These are phyloP conservation scores for Chenopodium suecicum DNA, from an alignment of 148 eudicot genomes.

Conservation along the genomic window DNA sequence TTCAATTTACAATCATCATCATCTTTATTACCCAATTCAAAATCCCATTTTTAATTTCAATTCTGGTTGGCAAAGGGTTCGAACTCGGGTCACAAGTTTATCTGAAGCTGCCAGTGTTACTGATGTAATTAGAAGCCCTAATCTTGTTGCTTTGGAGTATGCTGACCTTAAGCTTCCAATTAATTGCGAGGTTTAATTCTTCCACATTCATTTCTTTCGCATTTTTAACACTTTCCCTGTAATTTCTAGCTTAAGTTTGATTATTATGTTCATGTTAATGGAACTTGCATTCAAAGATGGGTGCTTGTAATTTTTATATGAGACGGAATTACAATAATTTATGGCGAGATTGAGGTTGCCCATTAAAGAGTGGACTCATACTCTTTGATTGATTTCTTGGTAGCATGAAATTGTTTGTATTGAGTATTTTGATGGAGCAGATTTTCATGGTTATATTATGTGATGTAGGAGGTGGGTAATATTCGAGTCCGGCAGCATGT, in stretches of 20 bases:
- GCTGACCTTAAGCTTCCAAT: slow-evolving; percentile 57
- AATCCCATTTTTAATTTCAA: neutral
- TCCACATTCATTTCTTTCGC: neutral
- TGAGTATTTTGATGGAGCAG: too few relatives aligned
- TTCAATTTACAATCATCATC: neutral
- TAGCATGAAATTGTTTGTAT: too few relatives aligned
- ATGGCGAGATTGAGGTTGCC: too few relatives aligned
- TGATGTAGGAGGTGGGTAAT: slow-evolving; percentile 67
- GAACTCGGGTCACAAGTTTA: neutral
- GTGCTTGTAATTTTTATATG: neutral
- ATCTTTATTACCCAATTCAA: slow-evolving; percentile 9
- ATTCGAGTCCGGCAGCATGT: slow-evolving; percentile 91
- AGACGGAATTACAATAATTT: too few relatives aligned
- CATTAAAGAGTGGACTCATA: too few relatives aligned
- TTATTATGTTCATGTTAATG: neutral
- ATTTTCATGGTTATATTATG: slow-evolving; percentile 10
- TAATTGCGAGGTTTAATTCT: slow-evolving; percentile 24
- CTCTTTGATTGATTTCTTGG: too few relatives aligned
- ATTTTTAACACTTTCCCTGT: too few relatives aligned
- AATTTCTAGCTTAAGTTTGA: neutral
- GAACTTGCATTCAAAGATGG: neutral
- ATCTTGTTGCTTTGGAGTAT: slow-evolving; percentile 56
- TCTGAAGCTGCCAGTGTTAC: neutral
- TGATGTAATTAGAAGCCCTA: slow-evolving; percentile 37
- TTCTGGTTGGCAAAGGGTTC: neutral